Evolutionary conservation across 148 eudicot species (phyloP), one percentile per base, ranked within the genome.

Genomic region (Cornus controversa): DNA sequence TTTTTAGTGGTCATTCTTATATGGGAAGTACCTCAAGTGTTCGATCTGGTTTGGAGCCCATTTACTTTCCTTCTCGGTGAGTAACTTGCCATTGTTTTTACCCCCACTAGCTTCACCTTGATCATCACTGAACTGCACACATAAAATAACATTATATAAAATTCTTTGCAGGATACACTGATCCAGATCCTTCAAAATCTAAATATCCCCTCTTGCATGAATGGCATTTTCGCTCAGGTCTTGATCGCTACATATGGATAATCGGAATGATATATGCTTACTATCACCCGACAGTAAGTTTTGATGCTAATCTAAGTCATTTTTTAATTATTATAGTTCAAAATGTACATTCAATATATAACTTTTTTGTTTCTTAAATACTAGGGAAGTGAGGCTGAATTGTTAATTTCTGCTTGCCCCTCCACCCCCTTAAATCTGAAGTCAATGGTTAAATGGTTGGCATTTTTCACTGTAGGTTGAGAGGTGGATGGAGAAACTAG

Each of bases 241-340:
- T 96, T 85, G 99, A 96, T 79, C 98, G 99, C 70, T 96, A 96
- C 80, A 91, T 96, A 83, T 96, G 99, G 99, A 96, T 96, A 78
- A 66, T 96, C 70, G 99, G 99, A 75, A 96, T 96, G 98, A 84
- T 93, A 79, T 96, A 93, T 88, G 99, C 99, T 64, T 96, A 96
- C 74, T 93, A 83, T 82, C 99, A 96, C 81, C 99, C 99, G 71
- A 91, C 86, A 25, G 99, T 93, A 86, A 86, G 86, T 75, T 79
- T 54, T 58, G 54, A 42, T 3, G 67, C 53, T 45, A 25, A 29
- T 31, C 45, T 66, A 20, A 15, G 45, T 69, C 47, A 31, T 60
- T 67, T 77, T 31, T 57, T 40, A 40, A 22, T 40, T 63, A 36
- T 63, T 78, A 10, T 16, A 47, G 42, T 77, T 9, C 8, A 13